These are phyloP conservation scores for Coelastrella sp. DNA, from an alignment of 139 green algal genomes.

Conservation along the genomic window DNA sequence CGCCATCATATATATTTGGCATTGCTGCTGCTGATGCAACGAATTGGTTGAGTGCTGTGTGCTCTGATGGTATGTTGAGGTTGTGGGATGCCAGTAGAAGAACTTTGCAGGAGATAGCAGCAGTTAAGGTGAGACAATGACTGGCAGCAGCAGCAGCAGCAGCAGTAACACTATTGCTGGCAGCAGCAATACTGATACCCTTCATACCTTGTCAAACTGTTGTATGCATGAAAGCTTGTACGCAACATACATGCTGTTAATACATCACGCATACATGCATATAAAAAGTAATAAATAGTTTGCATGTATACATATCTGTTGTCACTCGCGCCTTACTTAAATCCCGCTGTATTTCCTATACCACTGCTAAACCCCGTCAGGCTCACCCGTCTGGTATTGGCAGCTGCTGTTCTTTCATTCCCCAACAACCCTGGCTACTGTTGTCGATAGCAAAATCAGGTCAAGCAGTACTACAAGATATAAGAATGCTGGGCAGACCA, in stretches of 20 bases:
- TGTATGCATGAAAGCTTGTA: no score
- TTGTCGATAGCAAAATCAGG: conserved; percentile 9
- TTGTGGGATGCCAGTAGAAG: conserved; percentile 53
- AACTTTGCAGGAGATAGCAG: background rate
- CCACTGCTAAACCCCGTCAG: no score
- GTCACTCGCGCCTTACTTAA: no score
- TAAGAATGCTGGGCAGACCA: background rate
- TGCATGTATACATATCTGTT: no score
- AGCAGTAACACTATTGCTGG: no score
- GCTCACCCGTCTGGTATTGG: conserved; percentile 33
- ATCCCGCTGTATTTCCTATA: no score
- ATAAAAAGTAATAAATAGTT: no score
- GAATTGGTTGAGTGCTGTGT: conserved; percentile 49
- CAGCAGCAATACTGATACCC: no score
- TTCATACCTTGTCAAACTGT: no score
- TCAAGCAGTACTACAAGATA: conserved; percentile 13
- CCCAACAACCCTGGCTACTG: conserved; percentile 8
- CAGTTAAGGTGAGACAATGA: background rate
- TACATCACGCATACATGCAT: no score
- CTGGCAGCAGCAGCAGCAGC: background rate
- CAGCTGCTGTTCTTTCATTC: conserved; percentile 9
- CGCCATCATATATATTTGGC: conserved; percentile 39
- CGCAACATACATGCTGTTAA: no score
- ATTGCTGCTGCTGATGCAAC: background rate
- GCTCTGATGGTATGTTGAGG: conserved; percentile 60